phyloP scores from a whole-genome alignment of 805 yeast genomes.

The Millerozyma miso region DNA sequence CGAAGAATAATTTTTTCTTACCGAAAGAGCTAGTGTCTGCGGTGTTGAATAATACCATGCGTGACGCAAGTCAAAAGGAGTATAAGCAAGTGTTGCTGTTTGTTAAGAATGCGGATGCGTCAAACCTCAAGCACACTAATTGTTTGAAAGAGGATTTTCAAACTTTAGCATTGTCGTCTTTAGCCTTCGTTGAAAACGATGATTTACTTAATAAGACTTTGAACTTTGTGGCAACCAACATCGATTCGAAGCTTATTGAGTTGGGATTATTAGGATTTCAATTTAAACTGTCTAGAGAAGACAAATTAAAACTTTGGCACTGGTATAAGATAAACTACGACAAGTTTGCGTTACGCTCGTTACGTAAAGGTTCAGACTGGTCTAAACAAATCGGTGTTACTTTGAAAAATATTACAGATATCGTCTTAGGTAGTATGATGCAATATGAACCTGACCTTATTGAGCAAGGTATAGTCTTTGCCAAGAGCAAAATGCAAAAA shows the following conservation, averaged over 20 bases:
- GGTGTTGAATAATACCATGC: constrained; percentile 39
- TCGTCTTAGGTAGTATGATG: constrained; percentile 39
- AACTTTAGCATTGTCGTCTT: constrained; percentile 50
- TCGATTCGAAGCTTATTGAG: constrained; percentile 53
- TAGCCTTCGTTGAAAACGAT: constrained; percentile 45
- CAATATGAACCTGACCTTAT: constrained; percentile 29
- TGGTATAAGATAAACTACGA: constrained; percentile 57
- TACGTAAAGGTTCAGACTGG: constrained; percentile 42
- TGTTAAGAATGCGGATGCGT: constrained; percentile 46
- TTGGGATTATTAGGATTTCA: constrained; percentile 52
- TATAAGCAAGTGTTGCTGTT: constrained; percentile 58
- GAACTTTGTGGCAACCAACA: constrained; percentile 54
- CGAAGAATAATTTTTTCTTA: constrained; percentile 46
- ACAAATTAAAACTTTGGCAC: constrained; percentile 41
- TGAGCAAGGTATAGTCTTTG: constrained; percentile 22
- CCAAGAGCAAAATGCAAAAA: constrained; percentile 21
- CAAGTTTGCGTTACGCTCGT: constrained; percentile 46
- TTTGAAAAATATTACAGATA: constrained; percentile 36
- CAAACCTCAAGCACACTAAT: constrained; percentile 37
- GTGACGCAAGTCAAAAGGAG: constrained; percentile 40
- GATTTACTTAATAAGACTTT: constrained; percentile 51
- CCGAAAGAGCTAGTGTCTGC: constrained; percentile 50
- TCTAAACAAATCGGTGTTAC: constrained; percentile 45
- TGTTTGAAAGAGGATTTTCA: constrained; percentile 40
- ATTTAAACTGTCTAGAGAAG: constrained; percentile 27